Conservation (phyloP, 1,284 basidiomycete genomes). For the Puccinia polysora region DNA sequence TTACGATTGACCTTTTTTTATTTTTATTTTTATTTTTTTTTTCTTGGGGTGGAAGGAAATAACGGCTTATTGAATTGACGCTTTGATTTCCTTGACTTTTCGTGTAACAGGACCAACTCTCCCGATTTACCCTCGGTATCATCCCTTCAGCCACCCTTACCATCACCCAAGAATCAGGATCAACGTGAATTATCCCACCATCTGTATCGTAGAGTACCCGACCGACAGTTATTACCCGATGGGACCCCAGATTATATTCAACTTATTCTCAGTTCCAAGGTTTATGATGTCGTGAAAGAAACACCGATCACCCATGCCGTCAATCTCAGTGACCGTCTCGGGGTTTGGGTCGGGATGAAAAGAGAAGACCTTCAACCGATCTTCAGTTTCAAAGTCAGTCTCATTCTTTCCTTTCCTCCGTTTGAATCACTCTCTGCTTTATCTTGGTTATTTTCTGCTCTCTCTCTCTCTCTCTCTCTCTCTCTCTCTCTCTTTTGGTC, state of each 20-base stretch:
- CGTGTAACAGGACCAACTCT: no score
- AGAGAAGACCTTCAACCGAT: conserved; percentile 93
- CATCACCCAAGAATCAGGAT: conserved; percentile 13
- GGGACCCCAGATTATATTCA: conserved; percentile 86
- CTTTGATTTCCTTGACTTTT: no score
- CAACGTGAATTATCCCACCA: conserved; percentile 1
- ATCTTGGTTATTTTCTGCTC: not conserved
- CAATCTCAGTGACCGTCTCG: conserved; percentile 78
- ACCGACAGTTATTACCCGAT: conserved; percentile 64
- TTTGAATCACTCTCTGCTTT: not conserved
- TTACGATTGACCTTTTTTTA: no score
- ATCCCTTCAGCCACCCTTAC: conserved; percentile 43
- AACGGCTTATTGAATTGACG: no score
- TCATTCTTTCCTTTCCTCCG: not conserved
- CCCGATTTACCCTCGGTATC: conserved; percentile 46
- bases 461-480: not conserved
- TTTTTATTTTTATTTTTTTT: no score
- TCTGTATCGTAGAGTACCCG: conserved; percentile 64
- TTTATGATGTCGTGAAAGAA: conserved; percentile 87
- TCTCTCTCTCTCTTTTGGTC: not conserved
- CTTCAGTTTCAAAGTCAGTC: conserved; percentile 81
- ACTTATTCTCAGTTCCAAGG: conserved; percentile 85
- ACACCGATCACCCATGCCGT: conserved; percentile 83
- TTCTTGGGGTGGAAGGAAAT: no score
- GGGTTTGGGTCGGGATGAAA: conserved; percentile 92